Base-by-base conservation (phyloP, 2,329 filamentous ascomycete genomes). In the Microsporum ferrugineum region DNA sequence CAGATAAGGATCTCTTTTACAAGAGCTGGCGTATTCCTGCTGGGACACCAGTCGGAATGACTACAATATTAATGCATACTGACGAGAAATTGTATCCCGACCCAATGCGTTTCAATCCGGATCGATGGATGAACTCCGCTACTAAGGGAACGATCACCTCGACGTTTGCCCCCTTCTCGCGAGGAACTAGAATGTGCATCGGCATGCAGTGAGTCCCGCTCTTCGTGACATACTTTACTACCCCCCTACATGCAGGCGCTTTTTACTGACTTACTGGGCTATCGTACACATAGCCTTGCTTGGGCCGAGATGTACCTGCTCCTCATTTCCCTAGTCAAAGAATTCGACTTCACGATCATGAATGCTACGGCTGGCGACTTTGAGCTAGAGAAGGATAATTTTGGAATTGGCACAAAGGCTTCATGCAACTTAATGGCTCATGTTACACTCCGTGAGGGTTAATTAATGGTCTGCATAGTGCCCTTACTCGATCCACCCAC, bases 181-280 rank as follows among this genome's bases (percentile, higher is more conserved):
- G 38, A 29, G 56, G 56, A 39, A 58, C 55, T 10, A 57, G 55
- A 36, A 27, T 36, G 66, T 79, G 77, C 62, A 67, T 75, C 3
- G 77, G 77, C 14, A 73, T 73, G 45, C 75, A 78, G 63, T 64
- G 61, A 55, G 63, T 34, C 27, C 12, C 14, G 58, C n/a, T 29
- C 34, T 47, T 10, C 17, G 17, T 23, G 17, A 47, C 5, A 27
- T 23, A 23, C 17, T 23, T 23, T 23, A 23, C 1, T 23, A 23
- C 17, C 17, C 17, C 17, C 17, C 17, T 23, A 23, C 1, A 23
- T 23, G 17, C 17, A 23, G 17, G 17, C 1, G 17, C 17, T 23
- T 23, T 10, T 29, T 27, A 17, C 43, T 29, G 17, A 47, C 17
- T 23, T 12, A 38, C 47, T 61, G 39, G 51, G 5, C 2, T 3